Base-by-base conservation (phyloP, 805 yeast genomes). In the Nakazawaea molendinolei region DNA sequence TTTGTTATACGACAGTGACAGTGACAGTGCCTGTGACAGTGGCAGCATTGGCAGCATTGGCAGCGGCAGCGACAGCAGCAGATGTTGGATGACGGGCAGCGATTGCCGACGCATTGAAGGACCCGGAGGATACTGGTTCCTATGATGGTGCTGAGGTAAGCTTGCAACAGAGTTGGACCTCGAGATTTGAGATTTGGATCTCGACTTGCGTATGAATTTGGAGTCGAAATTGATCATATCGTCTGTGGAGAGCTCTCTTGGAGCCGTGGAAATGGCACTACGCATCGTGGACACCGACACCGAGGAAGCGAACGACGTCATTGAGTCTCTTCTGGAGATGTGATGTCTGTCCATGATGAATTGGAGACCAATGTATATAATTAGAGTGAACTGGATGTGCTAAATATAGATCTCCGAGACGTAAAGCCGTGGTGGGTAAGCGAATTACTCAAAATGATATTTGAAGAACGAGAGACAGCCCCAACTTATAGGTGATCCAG, bases 221-320 rank as follows among this genome's bases (percentile, higher is more conserved):
- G 52, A 53, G 19, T 68, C 72, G 23, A 66, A 45, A 12, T 49
- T 43, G 29, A 65, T 38, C 33, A 70, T 49, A 14, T 60, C 55
- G 13, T 57, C 69, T 3, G 74, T 68, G 10, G 67, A 58, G 31
- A 59, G 34, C 31, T 53, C 55, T 41, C 71, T 47, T 26, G 15
- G 46, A 29, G 33, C 33, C 8, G n/a, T 20, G 5, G 16, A 18
- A 7, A 25, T 20, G 6, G 18, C 20, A n/a, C 6, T 38, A 18
- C 17, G 12, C 10, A 23, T 15, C 12, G 28, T 17, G 7, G 23
- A 28, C 21, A 25, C 13, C 14, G 27, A 27, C 10, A 15, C 20
- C 20, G 25, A 15, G 2, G 52, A 44, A n/a, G 52, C 47, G 14
- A 55, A 37, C 15, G 66, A 60, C 5, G 63, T 52, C 21, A 52